These are phyloP conservation scores for Yamadazyma diddensiae DNA, from an alignment of 1,139 yeast genomes.

Conservation along the genomic window DNA sequence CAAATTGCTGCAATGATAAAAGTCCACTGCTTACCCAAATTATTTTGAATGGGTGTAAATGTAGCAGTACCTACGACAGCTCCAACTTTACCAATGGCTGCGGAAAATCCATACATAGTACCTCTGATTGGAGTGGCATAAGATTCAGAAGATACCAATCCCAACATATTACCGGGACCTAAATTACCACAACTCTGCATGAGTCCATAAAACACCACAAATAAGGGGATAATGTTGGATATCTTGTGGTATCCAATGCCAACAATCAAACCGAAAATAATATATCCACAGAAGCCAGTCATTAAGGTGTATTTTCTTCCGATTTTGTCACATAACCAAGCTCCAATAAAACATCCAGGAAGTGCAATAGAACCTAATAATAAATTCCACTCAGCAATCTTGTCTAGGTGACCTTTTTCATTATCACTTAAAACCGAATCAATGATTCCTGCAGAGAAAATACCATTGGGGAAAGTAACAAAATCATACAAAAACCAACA, in stretches of 20 bases:
- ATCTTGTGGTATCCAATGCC: constrained; percentile 45
- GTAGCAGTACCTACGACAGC: constrained; percentile 48
- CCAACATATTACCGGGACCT: constrained; percentile 79
- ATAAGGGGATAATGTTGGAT: constrained; percentile 37
- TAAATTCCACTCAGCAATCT: constrained; percentile 49
- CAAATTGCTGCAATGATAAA: constrained; percentile 66
- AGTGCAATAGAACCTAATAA: constrained; percentile 41
- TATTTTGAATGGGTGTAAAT: constrained; percentile 40
- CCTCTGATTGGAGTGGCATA: constrained; percentile 79
- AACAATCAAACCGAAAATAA: constrained; percentile 46
- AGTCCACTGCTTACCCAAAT: constrained; percentile 33
- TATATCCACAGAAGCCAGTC: constrained; percentile 45
- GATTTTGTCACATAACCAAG: constrained; percentile 37
- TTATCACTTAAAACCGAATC: constrained; percentile 29
- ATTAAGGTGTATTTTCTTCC: constrained; percentile 48
- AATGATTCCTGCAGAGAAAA: constrained; percentile 47
- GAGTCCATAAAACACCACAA: constrained; percentile 47
- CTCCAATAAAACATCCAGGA: constrained; percentile 48
- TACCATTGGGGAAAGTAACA: constrained; percentile 52
- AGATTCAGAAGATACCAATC: constrained; percentile 63
- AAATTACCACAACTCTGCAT: constrained; percentile 57
- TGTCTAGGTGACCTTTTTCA: constrained; percentile 29
- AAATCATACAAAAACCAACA: constrained; percentile 54
- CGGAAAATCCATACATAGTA: constrained; percentile 50
- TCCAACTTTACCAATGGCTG: constrained; percentile 51